Evolutionary conservation across 371 early-diverging fungal species (phyloP), one percentile per base, ranked within the genome.

Genomic region (Mortierella polycephala): DNA sequence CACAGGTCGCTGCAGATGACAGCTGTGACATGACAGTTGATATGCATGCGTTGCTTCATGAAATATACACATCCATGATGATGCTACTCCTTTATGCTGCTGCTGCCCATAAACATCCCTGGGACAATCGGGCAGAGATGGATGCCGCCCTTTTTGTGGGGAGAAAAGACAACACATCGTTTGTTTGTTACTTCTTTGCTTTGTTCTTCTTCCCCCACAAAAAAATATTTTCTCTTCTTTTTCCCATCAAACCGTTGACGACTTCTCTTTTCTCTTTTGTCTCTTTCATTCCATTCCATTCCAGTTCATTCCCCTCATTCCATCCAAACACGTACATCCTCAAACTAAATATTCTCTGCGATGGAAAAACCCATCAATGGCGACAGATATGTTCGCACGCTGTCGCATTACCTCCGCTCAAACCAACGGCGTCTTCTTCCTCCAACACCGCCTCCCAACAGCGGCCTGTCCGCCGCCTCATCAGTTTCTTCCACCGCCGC

Each of bases 311-410:
- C 12, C 47, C 52, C 44, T 12, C 23, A 40, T 37, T 9, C 52
- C 9, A 42, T 47, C 49, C 50, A 50, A 0, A 12, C 56, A 47
- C 59, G 30, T 9, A 23, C 44, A 54, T 13, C 23, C 45, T 40
- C 39, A 49, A 9, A 7, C 45, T 16, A 23, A 12, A 12, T 18
- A 50, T 20, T 13, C 6, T 20, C n/a, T 9, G 41, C 49, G 39
- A 67, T 69, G 67, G 80, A 79, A 30, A 79, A 53, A 14, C 63
- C 80, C 73, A 79, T 79, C 60, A 52, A 54, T 42, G 87, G 88
- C 64, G 90, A 90, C 60, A 83, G 82, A 64, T 90, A 86, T 71
- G 75, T 90, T 56, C 84, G 87, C 47, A 88, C 89, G 6, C 74
- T 88, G 41, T 81, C 87, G 39, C 87, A 90, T 58, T 88, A 89